Evolutionary conservation across 78 protist genomes (phyloP), one percentile per base, ranked within the genome.

Genomic region (Planoprotostelium fungivorum): DNA sequence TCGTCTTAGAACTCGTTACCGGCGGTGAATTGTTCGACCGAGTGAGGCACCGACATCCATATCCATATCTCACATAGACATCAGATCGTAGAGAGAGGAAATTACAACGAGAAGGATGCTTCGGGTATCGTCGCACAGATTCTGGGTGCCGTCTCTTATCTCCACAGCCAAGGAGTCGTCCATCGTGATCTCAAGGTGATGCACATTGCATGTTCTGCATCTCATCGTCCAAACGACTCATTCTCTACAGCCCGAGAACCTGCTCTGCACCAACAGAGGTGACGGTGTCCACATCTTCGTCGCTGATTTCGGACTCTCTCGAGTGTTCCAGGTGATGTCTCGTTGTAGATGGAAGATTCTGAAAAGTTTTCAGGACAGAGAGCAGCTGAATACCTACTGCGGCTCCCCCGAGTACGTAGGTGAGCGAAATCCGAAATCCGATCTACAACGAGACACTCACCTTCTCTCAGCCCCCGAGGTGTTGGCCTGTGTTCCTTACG

Each of bases 1-100:
- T 92, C 0, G 94, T 92, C 37, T 89, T 92, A 91, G 94, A 92
- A 63, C 86, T 92, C 10, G 94, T 94, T 35, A 86, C 93, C 1
- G 99, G 99, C 36, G 99, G 99, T 38, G 98, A 96, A 88, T 93
- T 97, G 83, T 97, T 96, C 63, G 97, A 96, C 87, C 86, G n/a
- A n/a, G n/a, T n/a, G n/a, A 51, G 73, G 73, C 16, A 51, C 5
- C 16, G 5, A 25, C 73, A 51, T 51, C 16, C 73, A 16, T 16
- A 5, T 5, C 73, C 16, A 25, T 16, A 5, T 16, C 73, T 5
- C 73, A 25, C 73, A 51, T 51, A 16, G 16, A 51, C 5, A 51
- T n/a, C 16, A 91, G 84, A 96, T 97, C 83, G 95, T 96, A 35
- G 94, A 93, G 73, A 88, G 86, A 28, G 95, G 97, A 28, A 63